Base-by-base conservation (phyloP, 75 land plant species). In the Larix kaempferi region DNA sequence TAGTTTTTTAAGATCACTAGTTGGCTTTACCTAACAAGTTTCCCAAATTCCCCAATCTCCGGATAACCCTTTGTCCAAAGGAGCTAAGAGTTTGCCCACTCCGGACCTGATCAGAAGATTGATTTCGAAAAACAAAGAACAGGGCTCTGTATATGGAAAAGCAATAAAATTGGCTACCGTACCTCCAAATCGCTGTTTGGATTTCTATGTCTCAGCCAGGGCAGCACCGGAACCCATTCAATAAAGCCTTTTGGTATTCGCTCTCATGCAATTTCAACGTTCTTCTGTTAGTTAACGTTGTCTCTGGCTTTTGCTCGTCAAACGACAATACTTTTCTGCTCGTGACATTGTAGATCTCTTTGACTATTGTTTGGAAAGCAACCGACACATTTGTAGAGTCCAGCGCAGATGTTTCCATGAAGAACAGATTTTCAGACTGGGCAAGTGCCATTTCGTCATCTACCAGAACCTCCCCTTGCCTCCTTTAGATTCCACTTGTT, bases 381-480 rank as follows among this genome's bases (percentile, higher is more conserved):
- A 39, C 60, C 11, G 57, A 35, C 29, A 83, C 85, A 81, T 83
- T 83, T 44, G 83, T 83, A 55, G 57, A 67, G 63, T 83, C 77
- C 60, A 79, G 17, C 11, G 85, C 85, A 35, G 81, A 79, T 17
- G 85, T 82, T 35, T 83, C 85, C 71, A 83, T 22, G 73, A 83
- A 83, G 55, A 75, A 54, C 26, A 82, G 33, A 5, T 66, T 69
- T 22, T 81, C 78, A 67, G 41, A 63, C 64, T 82, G 44, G 6
- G 85, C 85, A 10, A 82, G 76, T 16, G 59, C 79, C 33, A 55
- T 54, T 37, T 78, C 85, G 6, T 74, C 85, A 57, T 81, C 83
- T 33, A 75, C 60, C 26, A 73, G 35, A 26, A 83, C 84, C 15
- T 57, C n/a, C 74, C 10, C 85, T 75, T 25, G 54, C 33, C 19